Evolutionary conservation across 163 green algal genomes (phyloP), one percentile per base, ranked within the genome.

Genomic region (Chloromonas sp.): DNA sequence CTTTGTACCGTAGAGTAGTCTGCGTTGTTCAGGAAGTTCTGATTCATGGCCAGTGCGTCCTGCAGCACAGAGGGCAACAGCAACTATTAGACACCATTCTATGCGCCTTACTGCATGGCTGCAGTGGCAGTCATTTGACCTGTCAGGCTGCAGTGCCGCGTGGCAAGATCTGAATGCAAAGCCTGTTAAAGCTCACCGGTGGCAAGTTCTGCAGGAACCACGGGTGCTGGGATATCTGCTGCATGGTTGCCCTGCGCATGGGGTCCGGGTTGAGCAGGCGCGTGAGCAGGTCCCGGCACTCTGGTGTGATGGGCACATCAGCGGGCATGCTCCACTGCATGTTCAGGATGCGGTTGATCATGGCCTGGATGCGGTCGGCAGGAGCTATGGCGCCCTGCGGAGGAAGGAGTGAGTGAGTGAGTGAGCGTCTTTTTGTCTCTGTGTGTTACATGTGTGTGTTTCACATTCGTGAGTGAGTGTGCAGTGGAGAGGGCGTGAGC

Each of bases 241-340:
- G 82, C 81, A 98, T 93, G 60, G 87, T 95, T 84, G 98, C 95
- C 70, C 96, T 93, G 85, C 94, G 92, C 2, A 86, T 79, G 1
- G 96, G 95, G 84, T 98, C 94, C 0, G 89, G 88, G 58, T 97
- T 90, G 74, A 94, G 87, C 84, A 95, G 88, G 76, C 87, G 85
- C 14, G 71, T 79, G 58, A 96, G 83, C 85, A 96, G 85, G 87
- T 96, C 90, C 14, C 91, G 87, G 84, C 93, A 96, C 82, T 97
- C 93, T 5, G 87, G 79, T 2, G 91, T 95, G 60, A 96, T 88
- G 84, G 92, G 92, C 61, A 97, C 91, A 77, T 97, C 90, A 3
- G 92, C 81, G 36, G 95, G 96, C 83, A 97, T 95, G 74, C 92
- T 90, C 86, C 97, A 98, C 83, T 98, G 94, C 81, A 98, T 94